Conservation (phyloP, 108 stramenopile species). For the Skeletonema marinoi region DNA sequence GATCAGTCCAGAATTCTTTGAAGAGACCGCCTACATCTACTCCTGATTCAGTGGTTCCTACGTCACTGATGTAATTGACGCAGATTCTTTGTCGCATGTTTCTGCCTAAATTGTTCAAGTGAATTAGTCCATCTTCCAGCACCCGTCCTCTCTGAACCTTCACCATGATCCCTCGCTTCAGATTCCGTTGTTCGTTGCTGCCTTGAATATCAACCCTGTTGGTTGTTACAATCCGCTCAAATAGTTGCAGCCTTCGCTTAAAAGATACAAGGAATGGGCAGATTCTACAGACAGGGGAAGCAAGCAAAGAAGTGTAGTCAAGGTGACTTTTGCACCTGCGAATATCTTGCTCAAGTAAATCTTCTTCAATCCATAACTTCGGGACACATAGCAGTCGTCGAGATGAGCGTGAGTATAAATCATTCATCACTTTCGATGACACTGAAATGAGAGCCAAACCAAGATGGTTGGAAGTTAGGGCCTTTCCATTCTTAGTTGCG, state of each 20-base stretch:
- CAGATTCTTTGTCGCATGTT: constrained; percentile 81
- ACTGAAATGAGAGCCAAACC: constrained; percentile 69
- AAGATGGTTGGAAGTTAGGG: constrained; percentile 57
- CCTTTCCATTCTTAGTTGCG: not conserved
- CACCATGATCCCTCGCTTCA: constrained; percentile 76
- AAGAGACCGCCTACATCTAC: constrained; percentile 98
- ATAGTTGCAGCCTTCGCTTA: constrained; percentile 82
- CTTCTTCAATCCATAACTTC: constrained; percentile 82
- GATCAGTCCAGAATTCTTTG: constrained; percentile 97
- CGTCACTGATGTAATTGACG: constrained; percentile 83
- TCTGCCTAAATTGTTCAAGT: constrained; percentile 80
- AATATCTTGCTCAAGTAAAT: constrained; percentile 72
- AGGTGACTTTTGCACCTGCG: constrained; percentile 62
- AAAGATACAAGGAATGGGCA: constrained; percentile 89
- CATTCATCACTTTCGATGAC: constrained; percentile 68
- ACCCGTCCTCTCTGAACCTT: constrained; percentile 82
- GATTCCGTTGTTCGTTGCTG: constrained; percentile 54
- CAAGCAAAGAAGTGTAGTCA: constrained; percentile 63
- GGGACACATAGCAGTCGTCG: constrained; percentile 81
- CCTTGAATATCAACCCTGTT: constrained; percentile 63
- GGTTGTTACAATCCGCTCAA: constrained; percentile 82
- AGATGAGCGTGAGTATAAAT: constrained; percentile 84
- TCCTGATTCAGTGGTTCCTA: constrained; percentile 82
- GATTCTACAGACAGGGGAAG: constrained; percentile 70
- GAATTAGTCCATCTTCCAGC: constrained; percentile 84